These are phyloP conservation scores for Lichtheimia corymbifera DNA, from an alignment of 371 early-diverging fungal species.

Conservation along the genomic window DNA sequence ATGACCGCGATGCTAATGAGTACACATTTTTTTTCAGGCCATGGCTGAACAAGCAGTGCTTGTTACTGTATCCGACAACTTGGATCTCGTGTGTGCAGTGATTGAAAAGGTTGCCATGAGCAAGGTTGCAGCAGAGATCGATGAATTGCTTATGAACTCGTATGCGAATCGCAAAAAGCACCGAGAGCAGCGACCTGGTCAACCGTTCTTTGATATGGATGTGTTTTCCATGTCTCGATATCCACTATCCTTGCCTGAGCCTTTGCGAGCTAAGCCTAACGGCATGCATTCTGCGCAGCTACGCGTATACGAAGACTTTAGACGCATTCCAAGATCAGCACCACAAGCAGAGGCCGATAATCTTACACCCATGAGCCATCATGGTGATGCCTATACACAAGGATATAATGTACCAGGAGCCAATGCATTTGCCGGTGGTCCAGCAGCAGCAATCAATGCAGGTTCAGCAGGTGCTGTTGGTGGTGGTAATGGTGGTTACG, in stretches of 20 bases:
- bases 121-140: slow-evolving; percentile 86
- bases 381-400: slow-evolving; percentile 13
- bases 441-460: neutral
- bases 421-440: neutral
- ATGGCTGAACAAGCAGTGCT: slow-evolving; percentile 82
- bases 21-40: slow-evolving; percentile 22
- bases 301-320: slow-evolving; percentile 77
- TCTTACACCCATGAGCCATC: slow-evolving; percentile 11
- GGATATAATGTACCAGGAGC: slow-evolving; percentile 8
- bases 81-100: slow-evolving; percentile 89
- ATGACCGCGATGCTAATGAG: neutral
- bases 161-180: slow-evolving; percentile 80
- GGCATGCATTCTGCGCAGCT: slow-evolving; percentile 79
- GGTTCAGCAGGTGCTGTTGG: neutral
- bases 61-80: slow-evolving; percentile 83
- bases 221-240: slow-evolving; percentile 76
- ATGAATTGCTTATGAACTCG: slow-evolving; percentile 71
- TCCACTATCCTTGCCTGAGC: slow-evolving; percentile 84
- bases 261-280: slow-evolving; percentile 77
- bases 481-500: slow-evolving; percentile 5
- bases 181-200: slow-evolving; percentile 83
- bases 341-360: slow-evolving; percentile 16
- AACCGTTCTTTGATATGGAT: slow-evolving; percentile 88
- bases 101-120: slow-evolving; percentile 96
- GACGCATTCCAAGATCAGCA: slow-evolving; percentile 47